These are phyloP conservation scores for Cladochytrium replicatum DNA, from an alignment of 192 early-diverging fungal species.

Conservation along the genomic window DNA sequence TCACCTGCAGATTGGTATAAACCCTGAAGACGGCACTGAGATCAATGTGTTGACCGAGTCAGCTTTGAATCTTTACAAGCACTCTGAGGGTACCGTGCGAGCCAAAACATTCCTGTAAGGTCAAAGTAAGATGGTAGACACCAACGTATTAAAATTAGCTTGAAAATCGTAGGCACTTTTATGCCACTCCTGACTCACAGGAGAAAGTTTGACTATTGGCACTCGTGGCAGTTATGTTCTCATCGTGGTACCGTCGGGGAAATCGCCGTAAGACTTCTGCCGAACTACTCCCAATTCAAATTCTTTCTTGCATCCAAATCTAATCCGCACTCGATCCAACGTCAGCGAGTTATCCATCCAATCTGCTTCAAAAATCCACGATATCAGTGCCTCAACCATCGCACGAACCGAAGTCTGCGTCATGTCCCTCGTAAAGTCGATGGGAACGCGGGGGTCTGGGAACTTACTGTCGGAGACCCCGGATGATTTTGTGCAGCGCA, in stretches of 20 bases:
- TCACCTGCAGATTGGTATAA: slow-evolving; percentile 33
- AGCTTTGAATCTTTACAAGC: slow-evolving; percentile 26
- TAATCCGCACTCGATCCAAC: slow-evolving; percentile 14
- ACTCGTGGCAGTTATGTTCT: slow-evolving; percentile 19
- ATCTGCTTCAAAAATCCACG: too few relatives aligned
- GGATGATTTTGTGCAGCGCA: too few relatives aligned
- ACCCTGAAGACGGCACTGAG: slow-evolving; percentile 35
- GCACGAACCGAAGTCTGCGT: slow-evolving; percentile 38
- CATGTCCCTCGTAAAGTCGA: slow-evolving; percentile 39
- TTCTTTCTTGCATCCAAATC: too few relatives aligned
- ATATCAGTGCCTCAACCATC: slow-evolving; percentile 39
- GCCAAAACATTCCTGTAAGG: too few relatives aligned
- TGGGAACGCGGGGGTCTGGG: too few relatives aligned
- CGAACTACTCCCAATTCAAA: too few relatives aligned
- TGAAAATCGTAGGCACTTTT: slow-evolving; percentile 8
- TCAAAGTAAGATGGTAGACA: too few relatives aligned
- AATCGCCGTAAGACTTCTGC: too few relatives aligned
- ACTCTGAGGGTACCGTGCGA: slow-evolving; percentile 28
- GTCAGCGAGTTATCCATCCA: too few relatives aligned
- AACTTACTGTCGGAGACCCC: slow-evolving; percentile 34
- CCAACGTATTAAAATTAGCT: too few relatives aligned
- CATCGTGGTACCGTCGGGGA: slow-evolving; percentile 13
- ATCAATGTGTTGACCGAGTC: slow-evolving; percentile 19
- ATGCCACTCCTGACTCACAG: slow-evolving; percentile 20
- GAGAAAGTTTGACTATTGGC: slow-evolving; percentile 27